Percentiles rank a stretch among this genome's conserved stretches.
Evolutionary conservation across 164 flowering plant species (phyloP).

Genomic region (Berberis thunbergii): DNA sequence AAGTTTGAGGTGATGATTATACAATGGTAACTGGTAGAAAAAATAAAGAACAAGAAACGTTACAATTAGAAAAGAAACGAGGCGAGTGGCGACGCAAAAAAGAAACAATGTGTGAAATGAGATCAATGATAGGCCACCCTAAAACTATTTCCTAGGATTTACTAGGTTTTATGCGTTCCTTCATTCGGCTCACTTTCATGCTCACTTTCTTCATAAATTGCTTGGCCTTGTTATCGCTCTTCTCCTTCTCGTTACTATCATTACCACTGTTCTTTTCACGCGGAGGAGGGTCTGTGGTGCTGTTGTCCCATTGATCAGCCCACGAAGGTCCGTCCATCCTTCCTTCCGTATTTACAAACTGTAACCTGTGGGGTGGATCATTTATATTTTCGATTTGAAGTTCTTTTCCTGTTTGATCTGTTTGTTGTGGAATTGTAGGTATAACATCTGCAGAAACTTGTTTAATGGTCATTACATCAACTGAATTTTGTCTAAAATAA

Average conservation of each 20-base stretch:
- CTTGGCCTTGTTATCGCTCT: conserved; percentile 21
- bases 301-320: conserved; percentile 72
- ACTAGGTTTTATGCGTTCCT: conserved; percentile 39
- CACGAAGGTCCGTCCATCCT: conserved; percentile 52
- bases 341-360: not conserved
- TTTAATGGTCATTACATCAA: conserved; percentile 3
- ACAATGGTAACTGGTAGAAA: no score
- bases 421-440: not conserved
- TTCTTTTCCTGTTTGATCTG: not conserved
- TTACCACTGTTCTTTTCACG: not conserved
- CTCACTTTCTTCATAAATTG: conserved; percentile 25
- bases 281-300: conserved; percentile 27
- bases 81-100: no score
- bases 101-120: no score
- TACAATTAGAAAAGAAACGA: no score
- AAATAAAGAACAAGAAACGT: no score
- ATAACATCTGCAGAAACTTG: conserved; percentile 7
- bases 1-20: no score
- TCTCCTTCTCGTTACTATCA: conserved; percentile 26
- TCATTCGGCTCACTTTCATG: conserved; percentile 32
- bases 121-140: no score
- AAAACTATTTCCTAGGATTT: conserved; percentile 1
- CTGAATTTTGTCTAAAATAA: conserved; percentile 10
- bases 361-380: not conserved
- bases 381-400: not conserved